Percentiles rank a stretch among this genome's conserved stretches.
Conservation (phyloP, 441 rosid genomes). For the Gossypium armourianum region DNA sequence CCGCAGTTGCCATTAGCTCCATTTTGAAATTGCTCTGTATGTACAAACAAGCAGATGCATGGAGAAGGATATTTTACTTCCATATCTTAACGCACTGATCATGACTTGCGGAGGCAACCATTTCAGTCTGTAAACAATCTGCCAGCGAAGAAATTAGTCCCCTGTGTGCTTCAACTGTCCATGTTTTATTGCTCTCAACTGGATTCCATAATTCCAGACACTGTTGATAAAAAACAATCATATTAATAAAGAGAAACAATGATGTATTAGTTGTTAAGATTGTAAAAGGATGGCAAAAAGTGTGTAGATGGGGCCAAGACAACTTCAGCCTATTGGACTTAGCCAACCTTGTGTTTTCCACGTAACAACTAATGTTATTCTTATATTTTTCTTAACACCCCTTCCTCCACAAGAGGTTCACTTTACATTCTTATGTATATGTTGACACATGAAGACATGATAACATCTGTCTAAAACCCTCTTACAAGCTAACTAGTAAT, state of each 20-base stretch:
- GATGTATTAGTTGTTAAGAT: background rate
- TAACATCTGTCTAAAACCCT: background rate
- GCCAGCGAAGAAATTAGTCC: constrained; percentile 30
- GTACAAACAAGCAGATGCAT: background rate
- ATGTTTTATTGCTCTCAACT: constrained; percentile 21
- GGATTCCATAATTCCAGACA: constrained; percentile 40
- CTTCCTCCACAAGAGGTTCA: no score
- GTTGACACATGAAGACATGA: background rate
- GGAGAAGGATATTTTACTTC: constrained; percentile 19
- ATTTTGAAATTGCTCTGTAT: background rate
- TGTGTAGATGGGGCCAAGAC: background rate
- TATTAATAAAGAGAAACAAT: background rate
- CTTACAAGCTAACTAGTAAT: background rate
- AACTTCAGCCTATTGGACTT: background rate
- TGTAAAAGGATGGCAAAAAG: background rate
- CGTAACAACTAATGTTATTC: no score
- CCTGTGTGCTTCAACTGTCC: constrained; percentile 27
- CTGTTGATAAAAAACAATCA: constrained; percentile 20
- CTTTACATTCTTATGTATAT: no score
- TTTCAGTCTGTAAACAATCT: constrained; percentile 20
- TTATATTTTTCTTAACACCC: no score
- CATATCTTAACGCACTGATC: constrained; percentile 34
- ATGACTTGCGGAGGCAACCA: constrained; percentile 36
- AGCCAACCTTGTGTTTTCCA: background rate
- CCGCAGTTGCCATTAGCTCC: background rate